Evolutionary conservation across 176 grass and related monocot species (phyloP).

Genomic region (Musa beccarii): DNA sequence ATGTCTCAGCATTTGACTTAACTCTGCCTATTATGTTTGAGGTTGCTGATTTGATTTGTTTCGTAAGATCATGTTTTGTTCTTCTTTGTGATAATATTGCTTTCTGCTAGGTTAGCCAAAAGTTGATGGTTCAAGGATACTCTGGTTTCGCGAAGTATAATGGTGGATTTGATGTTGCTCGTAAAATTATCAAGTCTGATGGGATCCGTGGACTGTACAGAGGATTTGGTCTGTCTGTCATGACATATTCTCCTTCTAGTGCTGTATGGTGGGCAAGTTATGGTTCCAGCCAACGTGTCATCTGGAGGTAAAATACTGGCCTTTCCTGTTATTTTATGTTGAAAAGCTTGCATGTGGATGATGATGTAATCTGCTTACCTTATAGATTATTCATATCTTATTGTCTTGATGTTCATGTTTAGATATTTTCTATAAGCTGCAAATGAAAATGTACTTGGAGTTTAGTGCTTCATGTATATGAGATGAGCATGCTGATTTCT

Average conservation of each 20-base stretch:
- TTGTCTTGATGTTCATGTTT: background rate
- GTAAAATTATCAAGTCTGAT: slow-evolving; percentile 60
- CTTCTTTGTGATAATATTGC: slow-evolving; percentile 5
- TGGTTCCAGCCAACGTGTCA: slow-evolving; percentile 82
- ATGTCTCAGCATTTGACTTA: background rate
- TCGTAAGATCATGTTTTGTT: background rate
- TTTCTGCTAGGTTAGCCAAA: slow-evolving; percentile 78
- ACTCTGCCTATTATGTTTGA: background rate
- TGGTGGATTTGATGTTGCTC: slow-evolving; percentile 84
- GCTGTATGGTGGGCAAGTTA: slow-evolving; percentile 99
- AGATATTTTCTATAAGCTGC: background rate
- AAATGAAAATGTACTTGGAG: background rate
- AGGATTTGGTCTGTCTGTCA: slow-evolving; percentile 89
- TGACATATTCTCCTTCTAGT: slow-evolving; percentile 91
- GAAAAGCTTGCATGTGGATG: background rate
- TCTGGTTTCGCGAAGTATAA: slow-evolving; percentile 73
- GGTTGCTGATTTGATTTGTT: background rate
- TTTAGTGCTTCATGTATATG: background rate
- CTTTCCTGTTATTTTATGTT: background rate
- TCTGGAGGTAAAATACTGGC: slow-evolving; percentile 60
- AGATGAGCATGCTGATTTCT: too few species aligned
- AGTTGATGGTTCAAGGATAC: slow-evolving; percentile 99
- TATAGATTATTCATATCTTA: background rate
- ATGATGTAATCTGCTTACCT: background rate
- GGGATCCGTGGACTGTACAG: slow-evolving; percentile 72